Evolutionary conservation across 2,329 filamentous ascomycete species (phyloP), one percentile per base, ranked within the genome.

Genomic region (Colletotrichum somersetense): DNA sequence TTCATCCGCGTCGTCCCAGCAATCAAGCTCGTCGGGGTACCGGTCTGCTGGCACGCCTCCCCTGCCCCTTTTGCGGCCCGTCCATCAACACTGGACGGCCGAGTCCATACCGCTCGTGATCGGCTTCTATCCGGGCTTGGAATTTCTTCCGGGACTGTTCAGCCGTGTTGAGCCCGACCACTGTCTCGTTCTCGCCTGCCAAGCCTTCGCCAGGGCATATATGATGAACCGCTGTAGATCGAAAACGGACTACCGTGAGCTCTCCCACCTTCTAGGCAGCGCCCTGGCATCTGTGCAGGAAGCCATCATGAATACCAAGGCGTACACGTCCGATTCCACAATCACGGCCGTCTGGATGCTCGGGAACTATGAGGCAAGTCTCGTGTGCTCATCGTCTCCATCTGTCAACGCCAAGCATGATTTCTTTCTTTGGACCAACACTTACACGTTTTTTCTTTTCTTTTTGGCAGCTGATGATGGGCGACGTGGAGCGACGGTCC

Each of bases 331-430:
- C 71, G 82, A 67, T 77, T 82, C 30, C 80, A 84, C 66, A 26
- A 79, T 84, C 20, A 80, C 80, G 20, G 81, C 82, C 3, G 80
- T 84, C 3, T 84, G 82, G 82, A 78, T 84, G 44, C 75, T 84
- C 26, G 74, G 80, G 52, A 83, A 82, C 70, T 83, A 84, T 58
- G 82, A 84, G 77, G 82, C 81, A 71, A 57, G 73, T 35, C 38
- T 10, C 7, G 30, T 14, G 14, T 18, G 4, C n/a, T 40, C 11
- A 40, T 5, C 16, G 12, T 7, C 33, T 16, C 12, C 33, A 38
- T 23, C 4, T 18, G 16, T 26, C 23, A 7, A 30, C 48, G 55
- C 7, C 35, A 35, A 18, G 53, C 5, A 26, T 6, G 16, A 20
- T 20, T 42, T 42, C 16, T 5, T 42, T 8, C 20, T 56, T 2